A percentile compares a stretch with the other conserved stretches of the same genome.
phyloP scores from a whole-genome alignment of 225 moss, liverwort and hornwort genomes.

The Physcomitrium patens region DNA sequence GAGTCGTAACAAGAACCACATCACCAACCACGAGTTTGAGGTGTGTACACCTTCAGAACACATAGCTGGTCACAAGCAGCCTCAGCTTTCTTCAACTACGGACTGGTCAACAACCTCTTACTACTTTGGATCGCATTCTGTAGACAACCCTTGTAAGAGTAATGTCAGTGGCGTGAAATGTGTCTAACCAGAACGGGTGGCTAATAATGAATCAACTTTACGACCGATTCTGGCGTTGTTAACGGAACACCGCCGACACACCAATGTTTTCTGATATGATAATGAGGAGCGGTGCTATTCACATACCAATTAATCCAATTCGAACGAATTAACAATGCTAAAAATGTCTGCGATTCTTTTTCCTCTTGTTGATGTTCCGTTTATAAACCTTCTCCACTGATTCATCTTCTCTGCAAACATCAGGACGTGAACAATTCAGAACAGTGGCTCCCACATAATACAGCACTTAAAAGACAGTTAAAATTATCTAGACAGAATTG shows the following conservation, averaged over 20 bases:
- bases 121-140: slow-evolving; percentile 12
- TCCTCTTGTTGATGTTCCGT: slow-evolving; percentile 41
- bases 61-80: neutral
- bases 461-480: neutral
- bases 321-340: slow-evolving; percentile 20
- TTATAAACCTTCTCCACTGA: slow-evolving; percentile 32
- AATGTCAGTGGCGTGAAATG: slow-evolving; percentile 6
- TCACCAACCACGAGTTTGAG: slow-evolving; percentile 10
- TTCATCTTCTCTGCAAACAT: slow-evolving; percentile 37
- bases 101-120: slow-evolving; percentile 25
- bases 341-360: slow-evolving; percentile 45
- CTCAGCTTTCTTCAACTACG: slow-evolving; percentile 1
- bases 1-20: neutral
- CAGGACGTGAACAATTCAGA: neutral
- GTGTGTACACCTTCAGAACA: slow-evolving; percentile 3
- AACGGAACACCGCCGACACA: slow-evolving; percentile 17
- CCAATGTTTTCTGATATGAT: slow-evolving; percentile 3
- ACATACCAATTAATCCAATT: slow-evolving; percentile 13
- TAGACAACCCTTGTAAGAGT: neutral
- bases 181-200: slow-evolving; percentile 24
- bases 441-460: neutral
- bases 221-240: slow-evolving; percentile 9
- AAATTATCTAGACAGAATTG: neutral
- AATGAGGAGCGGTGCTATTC: neutral
- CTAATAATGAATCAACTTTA: slow-evolving; percentile 13